Conservation (phyloP, 2,329 filamentous ascomycete species). For the Aspergillus intermedius region DNA sequence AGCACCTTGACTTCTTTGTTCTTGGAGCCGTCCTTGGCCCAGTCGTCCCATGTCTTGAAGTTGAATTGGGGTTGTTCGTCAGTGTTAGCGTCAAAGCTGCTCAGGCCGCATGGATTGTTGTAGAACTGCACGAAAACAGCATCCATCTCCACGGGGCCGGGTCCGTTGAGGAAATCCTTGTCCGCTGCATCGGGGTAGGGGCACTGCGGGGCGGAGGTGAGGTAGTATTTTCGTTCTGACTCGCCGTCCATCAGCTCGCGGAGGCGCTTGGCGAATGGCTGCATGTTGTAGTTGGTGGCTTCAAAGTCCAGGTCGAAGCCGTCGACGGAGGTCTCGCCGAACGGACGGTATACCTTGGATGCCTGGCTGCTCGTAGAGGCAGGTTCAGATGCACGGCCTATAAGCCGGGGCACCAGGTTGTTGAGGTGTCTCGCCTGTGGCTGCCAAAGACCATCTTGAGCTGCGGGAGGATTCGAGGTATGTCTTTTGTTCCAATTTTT, state of each 20-base stretch:
- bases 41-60: conserved; percentile 58
- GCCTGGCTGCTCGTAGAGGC: no score
- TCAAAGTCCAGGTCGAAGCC: conserved; percentile 77
- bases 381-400: no score
- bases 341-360: conserved; percentile 47
- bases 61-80: conserved; percentile 52
- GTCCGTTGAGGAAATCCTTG: conserved; percentile 50
- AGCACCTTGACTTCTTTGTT: conserved; percentile 58
- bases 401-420: no score
- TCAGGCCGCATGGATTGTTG: conserved; percentile 60
- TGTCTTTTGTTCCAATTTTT: no score
- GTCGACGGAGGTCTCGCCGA: conserved; percentile 59
- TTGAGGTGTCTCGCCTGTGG: no score
- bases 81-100: conserved; percentile 44
- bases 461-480: no score
- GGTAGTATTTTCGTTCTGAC: conserved; percentile 48
- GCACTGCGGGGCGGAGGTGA: conserved; percentile 64
- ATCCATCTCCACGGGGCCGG: conserved; percentile 50
- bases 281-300: conserved; percentile 52
- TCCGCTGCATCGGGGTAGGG: conserved; percentile 58
- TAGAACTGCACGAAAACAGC: conserved; percentile 62
- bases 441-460: no score
- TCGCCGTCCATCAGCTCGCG: conserved; percentile 50
- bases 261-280: conserved; percentile 54
- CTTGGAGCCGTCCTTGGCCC: conserved; percentile 52